These are phyloP conservation scores for Inosperma sp. DNA, from an alignment of 768 basidiomycete genomes.

Conservation along the genomic window DNA sequence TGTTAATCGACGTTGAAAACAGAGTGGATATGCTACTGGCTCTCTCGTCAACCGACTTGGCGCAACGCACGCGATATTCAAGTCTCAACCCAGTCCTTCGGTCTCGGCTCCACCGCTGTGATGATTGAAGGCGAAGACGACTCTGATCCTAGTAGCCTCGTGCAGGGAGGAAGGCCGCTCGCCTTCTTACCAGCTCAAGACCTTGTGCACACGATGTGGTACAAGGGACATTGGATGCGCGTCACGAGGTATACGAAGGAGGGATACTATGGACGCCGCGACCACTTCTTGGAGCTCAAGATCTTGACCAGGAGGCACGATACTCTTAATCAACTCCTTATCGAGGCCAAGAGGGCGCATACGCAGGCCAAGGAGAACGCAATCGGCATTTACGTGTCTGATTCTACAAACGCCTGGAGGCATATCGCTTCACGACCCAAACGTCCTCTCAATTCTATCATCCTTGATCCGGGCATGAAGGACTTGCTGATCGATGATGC, in stretches of 20 bases:
- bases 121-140: slow-evolving; percentile 37
- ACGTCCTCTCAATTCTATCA: slow-evolving; percentile 60
- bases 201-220: slow-evolving; percentile 43
- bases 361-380: slow-evolving; percentile 45
- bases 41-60: slow-evolving; percentile 60
- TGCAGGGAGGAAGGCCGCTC: slow-evolving; percentile 30
- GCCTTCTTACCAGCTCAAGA: slow-evolving; percentile 42
- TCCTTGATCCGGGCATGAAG: slow-evolving; percentile 65
- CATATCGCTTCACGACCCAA: slow-evolving; percentile 56
- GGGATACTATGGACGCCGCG: slow-evolving; percentile 30
- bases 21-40: slow-evolving; percentile 74
- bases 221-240: slow-evolving; percentile 42
- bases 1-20: slow-evolving; percentile 4
- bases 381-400: slow-evolving; percentile 51
- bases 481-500: slow-evolving; percentile 66
- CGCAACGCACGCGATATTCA: slow-evolving; percentile 49
- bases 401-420: slow-evolving; percentile 49
- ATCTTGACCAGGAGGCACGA: slow-evolving; percentile 40
- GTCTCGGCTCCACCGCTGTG: slow-evolving; percentile 28
- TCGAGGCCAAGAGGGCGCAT: slow-evolving; percentile 51
- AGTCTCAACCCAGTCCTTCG: slow-evolving; percentile 43
- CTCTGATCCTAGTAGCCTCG: slow-evolving; percentile 21
- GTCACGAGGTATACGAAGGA: slow-evolving; percentile 36
- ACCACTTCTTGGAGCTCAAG: slow-evolving; percentile 43
- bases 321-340: slow-evolving; percentile 48